phyloP scores from a whole-genome alignment of 306 rosid genomes.

The Bauhinia variegata region DNA sequence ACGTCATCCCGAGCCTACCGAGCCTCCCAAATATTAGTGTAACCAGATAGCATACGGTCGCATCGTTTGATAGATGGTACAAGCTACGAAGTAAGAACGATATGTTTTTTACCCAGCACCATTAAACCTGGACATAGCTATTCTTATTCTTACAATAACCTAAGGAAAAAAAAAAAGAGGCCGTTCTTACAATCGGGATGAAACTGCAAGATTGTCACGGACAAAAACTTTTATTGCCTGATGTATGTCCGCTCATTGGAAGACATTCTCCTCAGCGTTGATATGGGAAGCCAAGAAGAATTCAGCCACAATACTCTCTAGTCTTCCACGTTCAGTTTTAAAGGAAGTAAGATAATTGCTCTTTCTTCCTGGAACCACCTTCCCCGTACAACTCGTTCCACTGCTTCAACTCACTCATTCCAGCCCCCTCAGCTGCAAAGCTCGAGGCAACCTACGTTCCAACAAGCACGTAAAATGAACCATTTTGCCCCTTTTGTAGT shows the following conservation, averaged over 20 bases:
- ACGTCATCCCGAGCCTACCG: too few relatives aligned
- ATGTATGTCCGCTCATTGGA: too few relatives aligned
- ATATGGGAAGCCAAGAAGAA: too few relatives aligned
- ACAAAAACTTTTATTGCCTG: too few relatives aligned
- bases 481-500: not conserved
- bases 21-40: conserved; percentile 1
- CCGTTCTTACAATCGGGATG: too few relatives aligned
- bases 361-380: conserved; percentile 91
- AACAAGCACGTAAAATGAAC: conserved; percentile 21
- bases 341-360: conserved; percentile 81
- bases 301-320: too few relatives aligned
- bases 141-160: too few relatives aligned
- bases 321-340: conserved; percentile 31
- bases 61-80: conserved; percentile 5
- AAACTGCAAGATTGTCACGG: conserved; percentile 12
- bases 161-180: too few relatives aligned
- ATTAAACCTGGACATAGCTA: conserved; percentile 10
- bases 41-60: not conserved
- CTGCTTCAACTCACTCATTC: conserved; percentile 86
- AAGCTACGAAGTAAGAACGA: conserved; percentile 6
- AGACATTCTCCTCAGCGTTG: too few relatives aligned
- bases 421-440: conserved; percentile 81
- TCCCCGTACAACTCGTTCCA: conserved; percentile 91
- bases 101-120: too few relatives aligned
- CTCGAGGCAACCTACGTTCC: conserved; percentile 81